These are phyloP conservation scores for Staphylotrichum longicolle DNA, from an alignment of 495 filamentous ascomycete genomes.

Conservation along the genomic window DNA sequence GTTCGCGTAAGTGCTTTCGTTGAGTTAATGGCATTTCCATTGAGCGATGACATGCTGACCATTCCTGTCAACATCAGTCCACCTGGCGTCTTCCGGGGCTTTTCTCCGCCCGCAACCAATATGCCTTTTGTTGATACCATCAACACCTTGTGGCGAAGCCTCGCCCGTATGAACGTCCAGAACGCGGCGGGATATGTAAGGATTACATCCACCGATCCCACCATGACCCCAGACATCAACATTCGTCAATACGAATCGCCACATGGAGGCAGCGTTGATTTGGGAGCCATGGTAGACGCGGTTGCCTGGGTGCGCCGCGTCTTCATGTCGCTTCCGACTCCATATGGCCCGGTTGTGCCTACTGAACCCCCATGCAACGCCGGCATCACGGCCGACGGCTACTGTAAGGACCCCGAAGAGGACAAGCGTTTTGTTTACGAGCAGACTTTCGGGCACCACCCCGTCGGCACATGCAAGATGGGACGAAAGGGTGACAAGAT, in stretches of 20 bases:
- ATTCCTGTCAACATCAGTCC: not conserved
- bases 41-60: not conserved
- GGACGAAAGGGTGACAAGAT: constrained; percentile 45
- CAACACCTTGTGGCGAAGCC: constrained; percentile 17
- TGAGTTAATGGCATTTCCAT: not conserved
- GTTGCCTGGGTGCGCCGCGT: constrained; percentile 53
- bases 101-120: constrained; percentile 4
- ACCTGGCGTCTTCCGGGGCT: constrained; percentile 8
- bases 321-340: constrained; percentile 16
- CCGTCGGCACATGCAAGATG: constrained; percentile 54
- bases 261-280: constrained; percentile 27
- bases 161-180: constrained; percentile 25
- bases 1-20: not conserved
- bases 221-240: constrained; percentile 42
- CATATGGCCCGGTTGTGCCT: constrained; percentile 44
- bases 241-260: constrained; percentile 45
- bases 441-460: constrained; percentile 51
- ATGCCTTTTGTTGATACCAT: constrained; percentile 5
- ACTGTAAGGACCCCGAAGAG: constrained; percentile 47
- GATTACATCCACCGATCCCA: constrained; percentile 40
- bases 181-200: constrained; percentile 42
- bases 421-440: constrained; percentile 40
- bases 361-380: constrained; percentile 48
- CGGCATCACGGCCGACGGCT: constrained; percentile 48
- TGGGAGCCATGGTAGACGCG: constrained; percentile 52